Conservation (phyloP, 2,329 filamentous ascomycete genomes). For the Plectosphaerella plurivora region DNA sequence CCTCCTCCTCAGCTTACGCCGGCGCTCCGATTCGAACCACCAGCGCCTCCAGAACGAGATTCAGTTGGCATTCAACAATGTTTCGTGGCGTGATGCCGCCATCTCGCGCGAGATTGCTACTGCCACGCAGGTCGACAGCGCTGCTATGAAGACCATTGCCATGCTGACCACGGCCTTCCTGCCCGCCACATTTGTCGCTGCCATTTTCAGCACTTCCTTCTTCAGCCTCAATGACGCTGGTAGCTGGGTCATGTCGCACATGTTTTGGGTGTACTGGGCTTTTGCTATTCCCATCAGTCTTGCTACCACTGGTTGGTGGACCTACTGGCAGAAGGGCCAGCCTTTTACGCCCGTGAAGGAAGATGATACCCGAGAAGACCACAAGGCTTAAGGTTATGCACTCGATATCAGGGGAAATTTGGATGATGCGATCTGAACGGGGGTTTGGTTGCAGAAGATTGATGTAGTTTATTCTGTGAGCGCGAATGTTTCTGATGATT, state of each 20-base stretch:
- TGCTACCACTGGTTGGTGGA: conserved; percentile 15
- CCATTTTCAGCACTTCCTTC: conserved; percentile 42
- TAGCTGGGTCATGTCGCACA: conserved; percentile 20
- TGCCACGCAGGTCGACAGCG: conserved; percentile 38
- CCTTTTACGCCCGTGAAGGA: too few species aligned
- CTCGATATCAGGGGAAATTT: too few species aligned
- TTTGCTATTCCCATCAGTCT: conserved; percentile 23
- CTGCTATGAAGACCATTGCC: conserved; percentile 46
- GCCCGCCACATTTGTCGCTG: conserved; percentile 45
- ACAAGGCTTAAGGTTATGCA: too few species aligned
- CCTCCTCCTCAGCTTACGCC: conserved; percentile 26
- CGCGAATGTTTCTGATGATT: too few species aligned
- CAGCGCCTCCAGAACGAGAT: conserved; percentile 50
- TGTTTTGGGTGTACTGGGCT: conserved; percentile 32
- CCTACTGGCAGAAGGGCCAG: not conserved
- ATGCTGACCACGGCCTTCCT: conserved; percentile 44
- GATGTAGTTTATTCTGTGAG: too few species aligned
- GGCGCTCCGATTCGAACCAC: conserved; percentile 31
- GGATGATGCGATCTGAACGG: too few species aligned
- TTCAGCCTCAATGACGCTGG: conserved; percentile 19
- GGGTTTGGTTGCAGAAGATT: too few species aligned
- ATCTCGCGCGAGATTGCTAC: conserved; percentile 32
- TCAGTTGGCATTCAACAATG: conserved; percentile 42
- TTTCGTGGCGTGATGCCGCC: conserved; percentile 34
- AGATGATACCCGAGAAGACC: too few species aligned